phyloP scores from a whole-genome alignment of 495 filamentous ascomycete species.

The Immersiella caudata region DNA sequence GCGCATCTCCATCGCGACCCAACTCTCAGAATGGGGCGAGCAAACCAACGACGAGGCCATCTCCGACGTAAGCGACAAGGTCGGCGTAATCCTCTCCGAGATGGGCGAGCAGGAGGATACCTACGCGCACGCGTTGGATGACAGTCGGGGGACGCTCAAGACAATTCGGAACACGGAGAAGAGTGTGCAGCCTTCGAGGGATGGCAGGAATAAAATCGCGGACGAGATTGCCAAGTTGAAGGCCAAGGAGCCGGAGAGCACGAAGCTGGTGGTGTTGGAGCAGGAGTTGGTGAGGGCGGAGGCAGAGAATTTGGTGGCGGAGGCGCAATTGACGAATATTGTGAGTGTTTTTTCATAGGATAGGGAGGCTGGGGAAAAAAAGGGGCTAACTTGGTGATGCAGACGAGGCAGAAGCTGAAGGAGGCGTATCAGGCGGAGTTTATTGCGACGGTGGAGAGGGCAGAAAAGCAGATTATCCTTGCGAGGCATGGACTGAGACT shows the following conservation, averaged over 20 bases:
- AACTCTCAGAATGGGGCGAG: constrained; percentile 97
- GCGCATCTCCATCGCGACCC: constrained; percentile 77
- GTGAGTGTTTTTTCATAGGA: constrained; percentile 51
- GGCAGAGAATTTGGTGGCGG: constrained; percentile 92
- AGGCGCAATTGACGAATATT: constrained; percentile 94
- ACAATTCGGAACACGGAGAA: constrained; percentile 88
- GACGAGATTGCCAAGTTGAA: constrained; percentile 91
- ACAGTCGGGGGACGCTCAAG: constrained; percentile 78
- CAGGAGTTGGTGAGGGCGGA: constrained; percentile 95
- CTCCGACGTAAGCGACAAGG: constrained; percentile 88
- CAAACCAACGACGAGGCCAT: constrained; percentile 81
- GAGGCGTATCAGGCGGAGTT: constrained; percentile 88
- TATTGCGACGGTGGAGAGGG: constrained; percentile 86
- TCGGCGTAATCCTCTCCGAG: constrained; percentile 88
- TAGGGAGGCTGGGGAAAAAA: no score
- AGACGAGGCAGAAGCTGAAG: constrained; percentile 92
- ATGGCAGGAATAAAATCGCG: constrained; percentile 77
- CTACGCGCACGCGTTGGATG: constrained; percentile 85
- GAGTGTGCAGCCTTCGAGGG: constrained; percentile 88
- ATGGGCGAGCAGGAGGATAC: constrained; percentile 88
- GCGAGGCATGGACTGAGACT: constrained; percentile 86
- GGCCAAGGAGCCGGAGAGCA: constrained; percentile 80
- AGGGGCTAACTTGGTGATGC: background rate
- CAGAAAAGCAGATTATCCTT: constrained; percentile 93
- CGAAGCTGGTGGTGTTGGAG: constrained; percentile 78